Conservation (phyloP, 371 early-diverging fungal species). For the Rhizopus delemar region DNA sequence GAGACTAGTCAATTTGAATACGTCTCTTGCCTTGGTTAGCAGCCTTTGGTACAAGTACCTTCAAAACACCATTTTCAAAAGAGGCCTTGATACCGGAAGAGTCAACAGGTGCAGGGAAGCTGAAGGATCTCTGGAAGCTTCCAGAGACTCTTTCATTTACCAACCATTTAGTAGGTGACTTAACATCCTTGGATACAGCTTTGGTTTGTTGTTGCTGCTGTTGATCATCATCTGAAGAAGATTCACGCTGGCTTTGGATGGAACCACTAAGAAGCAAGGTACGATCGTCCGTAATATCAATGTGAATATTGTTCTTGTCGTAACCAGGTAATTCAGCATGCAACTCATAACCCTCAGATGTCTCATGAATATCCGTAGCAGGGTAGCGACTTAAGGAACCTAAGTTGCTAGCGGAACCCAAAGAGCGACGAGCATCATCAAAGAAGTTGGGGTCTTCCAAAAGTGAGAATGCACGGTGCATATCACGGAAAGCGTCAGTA, state of each 20-base stretch:
- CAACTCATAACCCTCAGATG: conserved; percentile 25
- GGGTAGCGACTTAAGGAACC: conserved; percentile 16
- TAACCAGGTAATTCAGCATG: conserved; percentile 36
- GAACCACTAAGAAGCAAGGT: conserved; percentile 28
- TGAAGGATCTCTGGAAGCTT: conserved; percentile 34
- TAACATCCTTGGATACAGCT: neutral
- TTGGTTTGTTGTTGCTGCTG: neutral
- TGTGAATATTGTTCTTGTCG: conserved; percentile 29
- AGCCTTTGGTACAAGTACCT: conserved; percentile 36
- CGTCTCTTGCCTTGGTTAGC: neutral
- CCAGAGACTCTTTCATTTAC: conserved; percentile 41
- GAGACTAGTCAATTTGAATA: neutral
- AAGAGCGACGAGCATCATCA: conserved; percentile 20
- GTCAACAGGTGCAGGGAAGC: conserved; percentile 36
- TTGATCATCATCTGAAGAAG: neutral
- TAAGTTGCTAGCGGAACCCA: conserved; percentile 5
- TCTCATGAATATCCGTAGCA: conserved; percentile 28
- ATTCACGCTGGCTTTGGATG: conserved; percentile 1
- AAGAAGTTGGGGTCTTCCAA: conserved; percentile 37
- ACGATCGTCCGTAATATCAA: conserved; percentile 23
- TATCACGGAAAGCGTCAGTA: conserved; percentile 35
- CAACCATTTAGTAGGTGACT: conserved; percentile 34
- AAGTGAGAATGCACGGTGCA: conserved; percentile 29
- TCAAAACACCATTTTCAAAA: conserved; percentile 39
- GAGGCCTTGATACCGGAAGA: conserved; percentile 38